These are phyloP conservation scores for Naganishia cerealis DNA, from an alignment of 1,284 basidiomycete genomes.

Conservation along the genomic window DNA sequence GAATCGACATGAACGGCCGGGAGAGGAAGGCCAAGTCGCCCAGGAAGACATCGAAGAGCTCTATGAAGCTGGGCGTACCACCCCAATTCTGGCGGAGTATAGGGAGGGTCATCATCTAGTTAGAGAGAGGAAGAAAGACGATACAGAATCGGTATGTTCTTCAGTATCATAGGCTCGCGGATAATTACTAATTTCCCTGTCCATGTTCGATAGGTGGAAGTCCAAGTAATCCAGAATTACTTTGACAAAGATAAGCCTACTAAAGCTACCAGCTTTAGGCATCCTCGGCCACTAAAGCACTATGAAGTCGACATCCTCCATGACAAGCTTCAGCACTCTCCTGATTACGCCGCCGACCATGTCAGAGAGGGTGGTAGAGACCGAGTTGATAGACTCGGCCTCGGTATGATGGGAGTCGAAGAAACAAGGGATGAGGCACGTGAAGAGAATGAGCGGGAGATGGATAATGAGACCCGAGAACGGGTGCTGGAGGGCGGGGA, in stretches of 20 bases:
- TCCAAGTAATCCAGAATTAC: constrained; percentile 62
- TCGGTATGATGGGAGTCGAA: constrained; percentile 32
- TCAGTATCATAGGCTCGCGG: neutral
- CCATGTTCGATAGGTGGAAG: constrained; percentile 59
- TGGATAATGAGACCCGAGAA: constrained; percentile 35
- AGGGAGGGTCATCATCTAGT: constrained; percentile 68
- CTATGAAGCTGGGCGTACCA: constrained; percentile 39
- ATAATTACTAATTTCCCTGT: neutral
- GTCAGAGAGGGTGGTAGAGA: constrained; percentile 40
- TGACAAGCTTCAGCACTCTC: constrained; percentile 34
- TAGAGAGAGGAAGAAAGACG: constrained; percentile 62
- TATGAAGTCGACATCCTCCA: constrained; percentile 39
- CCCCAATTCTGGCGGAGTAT: constrained; percentile 60
- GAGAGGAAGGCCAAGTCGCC: constrained; percentile 49
- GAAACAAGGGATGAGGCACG: constrained; percentile 8
- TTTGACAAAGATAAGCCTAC: constrained; percentile 39
- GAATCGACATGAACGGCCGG: constrained; percentile 41
- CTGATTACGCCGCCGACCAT: constrained; percentile 41
- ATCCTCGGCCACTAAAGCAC: constrained; percentile 43
- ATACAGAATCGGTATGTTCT: constrained; percentile 65
- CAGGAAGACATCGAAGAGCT: constrained; percentile 40
- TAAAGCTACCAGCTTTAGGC: constrained; percentile 40
- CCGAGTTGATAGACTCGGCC: constrained; percentile 41
- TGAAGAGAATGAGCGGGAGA: constrained; percentile 30
- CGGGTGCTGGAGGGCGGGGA: constrained; percentile 2